phyloP scores from a whole-genome alignment of 495 filamentous ascomycete species.

The Penicillium subrubescens region DNA sequence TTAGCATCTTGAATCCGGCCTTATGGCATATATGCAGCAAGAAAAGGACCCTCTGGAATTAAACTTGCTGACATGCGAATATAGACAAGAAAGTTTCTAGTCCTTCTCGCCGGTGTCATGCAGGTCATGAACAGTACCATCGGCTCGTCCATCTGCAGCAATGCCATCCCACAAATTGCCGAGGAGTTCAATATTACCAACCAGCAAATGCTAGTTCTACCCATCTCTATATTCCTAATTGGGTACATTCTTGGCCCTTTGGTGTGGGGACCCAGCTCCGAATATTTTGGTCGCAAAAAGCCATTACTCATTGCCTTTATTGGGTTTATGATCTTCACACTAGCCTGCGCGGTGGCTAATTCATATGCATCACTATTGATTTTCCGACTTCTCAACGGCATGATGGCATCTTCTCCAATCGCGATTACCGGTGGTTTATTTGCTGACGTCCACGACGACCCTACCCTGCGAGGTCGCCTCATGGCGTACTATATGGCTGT shows the following conservation, averaged over 20 bases:
- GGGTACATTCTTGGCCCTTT: conserved; percentile 68
- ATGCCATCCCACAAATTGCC: conserved; percentile 59
- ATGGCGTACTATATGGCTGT: conserved; percentile 73
- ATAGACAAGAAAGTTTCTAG: conserved; percentile 56
- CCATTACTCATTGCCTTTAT: conserved; percentile 61
- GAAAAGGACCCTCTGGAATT: not conserved
- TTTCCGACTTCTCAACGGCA: conserved; percentile 66
- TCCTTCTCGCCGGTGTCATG: conserved; percentile 59
- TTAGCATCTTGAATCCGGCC: not conserved
- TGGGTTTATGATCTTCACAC: conserved; percentile 66
- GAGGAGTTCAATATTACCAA: conserved; percentile 60
- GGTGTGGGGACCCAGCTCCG: conserved; percentile 67
- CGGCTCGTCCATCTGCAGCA: conserved; percentile 66
- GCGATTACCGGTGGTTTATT: conserved; percentile 70
- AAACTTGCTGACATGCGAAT: conserved; percentile 7
- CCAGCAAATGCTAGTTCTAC: conserved; percentile 62
- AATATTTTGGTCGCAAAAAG: conserved; percentile 64
- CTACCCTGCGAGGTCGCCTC: conserved; percentile 61
- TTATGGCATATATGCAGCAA: not conserved
- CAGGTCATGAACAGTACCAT: conserved; percentile 77
- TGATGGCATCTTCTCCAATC: conserved; percentile 67
- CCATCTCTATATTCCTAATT: conserved; percentile 72
- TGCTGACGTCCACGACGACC: conserved; percentile 67
- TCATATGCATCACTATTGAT: conserved; percentile 65
- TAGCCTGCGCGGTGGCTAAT: conserved; percentile 67